Evolutionary conservation across 306 rosid genomes (phyloP), one percentile per base, ranked within the genome.

Genomic region (Medicago lupulina): DNA sequence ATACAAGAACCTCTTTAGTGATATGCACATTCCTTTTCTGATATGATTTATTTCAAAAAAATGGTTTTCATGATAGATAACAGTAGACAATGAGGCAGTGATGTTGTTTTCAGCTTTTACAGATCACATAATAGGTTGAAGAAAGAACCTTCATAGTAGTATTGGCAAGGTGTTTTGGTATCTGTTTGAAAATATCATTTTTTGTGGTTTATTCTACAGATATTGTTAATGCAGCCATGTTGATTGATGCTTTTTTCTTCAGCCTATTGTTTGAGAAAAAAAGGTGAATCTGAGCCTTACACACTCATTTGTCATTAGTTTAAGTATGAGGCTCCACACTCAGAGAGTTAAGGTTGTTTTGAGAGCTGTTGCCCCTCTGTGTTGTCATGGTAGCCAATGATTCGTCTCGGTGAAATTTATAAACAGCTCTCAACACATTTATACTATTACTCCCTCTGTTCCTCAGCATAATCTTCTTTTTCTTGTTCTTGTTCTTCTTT

Each of bases 301-400:
- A 28, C 4, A 28, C 31, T 28, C 31, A 28, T 28, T 28, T 28
- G 31, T 28, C 31, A 28, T 28, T 79, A 79, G 79, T 79, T 79
- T 79, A 79, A 79, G 83, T 73, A 64, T 54, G 83, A 72, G 79
- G 79, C 83, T 54, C 6, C 51, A 9, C 82, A 5, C 73, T 54
- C 65, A 63, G 69, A 64, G 66, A 14, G 43, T 9, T 61, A 28
- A 15, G 67, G 67, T 31, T 61, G 19, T 61, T 61, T 61, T 28
- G 18, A 61, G 65, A 58, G 63, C 12, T 58, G 38, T 58, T 58
- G 15, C 38, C 40, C 9, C 40, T 59, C 16, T 13, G 21, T 15
- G 67, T 14, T 61, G 13, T 61, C 15, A 13, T 61, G 67, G 43
- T 61, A 61, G 67, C 43, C 8, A 3, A 61, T 61, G 67, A 61